Conservation (phyloP, 352 stramenopile genomes). For the Phytopythium mirpurense region DNA sequence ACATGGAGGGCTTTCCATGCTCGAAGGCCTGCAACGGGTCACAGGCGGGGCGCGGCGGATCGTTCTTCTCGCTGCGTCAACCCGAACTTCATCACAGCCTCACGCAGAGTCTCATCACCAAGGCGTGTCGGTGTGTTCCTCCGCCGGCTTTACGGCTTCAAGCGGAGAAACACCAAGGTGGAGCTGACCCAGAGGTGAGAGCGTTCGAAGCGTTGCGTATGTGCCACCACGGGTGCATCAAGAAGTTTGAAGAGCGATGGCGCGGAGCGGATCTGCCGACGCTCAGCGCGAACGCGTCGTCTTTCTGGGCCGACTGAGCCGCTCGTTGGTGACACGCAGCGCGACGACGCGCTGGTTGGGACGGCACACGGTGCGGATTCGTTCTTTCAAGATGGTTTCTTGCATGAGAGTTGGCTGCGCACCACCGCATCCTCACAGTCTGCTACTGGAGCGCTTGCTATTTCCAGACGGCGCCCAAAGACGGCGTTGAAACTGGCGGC, state of each 20-base stretch:
- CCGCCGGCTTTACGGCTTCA: not conserved
- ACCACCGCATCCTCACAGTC: too few species aligned
- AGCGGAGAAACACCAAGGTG: too few species aligned
- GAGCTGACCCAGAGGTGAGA: constrained; percentile 3
- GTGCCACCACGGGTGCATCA: constrained; percentile 59
- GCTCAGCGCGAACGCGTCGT: constrained; percentile 47
- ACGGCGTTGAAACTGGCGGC: too few species aligned
- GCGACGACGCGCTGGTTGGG: too few species aligned
- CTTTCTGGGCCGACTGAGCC: constrained; percentile 37
- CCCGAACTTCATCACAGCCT: constrained; percentile 49
- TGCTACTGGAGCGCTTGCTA: too few species aligned
- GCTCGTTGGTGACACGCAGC: too few species aligned
- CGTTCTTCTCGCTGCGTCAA: constrained; percentile 56
- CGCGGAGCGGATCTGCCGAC: constrained; percentile 27
- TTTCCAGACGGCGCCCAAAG: too few species aligned
- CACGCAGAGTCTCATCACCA: constrained; percentile 26
- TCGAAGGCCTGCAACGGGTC: constrained; percentile 64
- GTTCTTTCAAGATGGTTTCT: too few species aligned
- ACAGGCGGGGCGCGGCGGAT: constrained; percentile 63
- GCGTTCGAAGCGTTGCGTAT: constrained; percentile 49
- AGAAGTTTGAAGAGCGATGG: constrained; percentile 45
- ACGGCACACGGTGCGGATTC: too few species aligned
- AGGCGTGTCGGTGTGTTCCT: constrained; percentile 37
- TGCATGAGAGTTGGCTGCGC: too few species aligned
- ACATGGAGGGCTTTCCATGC: constrained; percentile 82